These are phyloP conservation scores for Mortierella sp. DNA, from an alignment of 371 early-diverging fungal genomes.

Conservation along the genomic window DNA sequence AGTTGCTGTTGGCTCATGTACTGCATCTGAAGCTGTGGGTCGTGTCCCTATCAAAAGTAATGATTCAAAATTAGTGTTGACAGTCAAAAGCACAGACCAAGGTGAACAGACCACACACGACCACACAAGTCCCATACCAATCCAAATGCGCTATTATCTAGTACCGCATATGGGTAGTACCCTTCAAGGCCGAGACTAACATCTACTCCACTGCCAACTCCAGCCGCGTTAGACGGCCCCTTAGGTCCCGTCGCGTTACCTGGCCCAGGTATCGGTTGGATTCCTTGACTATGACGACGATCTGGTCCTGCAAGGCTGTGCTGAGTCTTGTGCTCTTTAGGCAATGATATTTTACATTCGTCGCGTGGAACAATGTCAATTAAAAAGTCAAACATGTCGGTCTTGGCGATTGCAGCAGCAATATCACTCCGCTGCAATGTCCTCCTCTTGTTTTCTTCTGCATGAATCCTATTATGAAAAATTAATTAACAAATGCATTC, in stretches of 20 bases:
- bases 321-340: conserved; percentile 31
- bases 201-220: conserved; percentile 19
- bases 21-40: conserved; percentile 22
- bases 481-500: not conserved
- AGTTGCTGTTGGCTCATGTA: conserved; percentile 11
- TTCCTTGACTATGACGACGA: conserved; percentile 42
- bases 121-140: conserved; percentile 19
- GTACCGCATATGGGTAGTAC: conserved; percentile 38
- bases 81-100: conserved; percentile 21
- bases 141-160: conserved; percentile 26
- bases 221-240: conserved; percentile 13
- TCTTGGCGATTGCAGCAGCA: conserved; percentile 94
- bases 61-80: not conserved
- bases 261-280: conserved; percentile 42
- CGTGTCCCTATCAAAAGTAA: conserved; percentile 3
- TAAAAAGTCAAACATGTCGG: conserved; percentile 99
- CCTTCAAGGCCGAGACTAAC: conserved; percentile 18
- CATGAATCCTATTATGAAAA: conserved; percentile 81
- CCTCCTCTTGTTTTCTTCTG: conserved; percentile 98
- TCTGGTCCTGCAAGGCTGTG: conserved; percentile 11
- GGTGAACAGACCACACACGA: not conserved
- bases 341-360: conserved; percentile 57
- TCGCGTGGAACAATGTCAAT: conserved; percentile 99
- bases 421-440: conserved; percentile 98
- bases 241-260: conserved; percentile 22